Conservation (phyloP, 1,284 basidiomycete genomes). For the Malassezia sympodialis region DNA sequence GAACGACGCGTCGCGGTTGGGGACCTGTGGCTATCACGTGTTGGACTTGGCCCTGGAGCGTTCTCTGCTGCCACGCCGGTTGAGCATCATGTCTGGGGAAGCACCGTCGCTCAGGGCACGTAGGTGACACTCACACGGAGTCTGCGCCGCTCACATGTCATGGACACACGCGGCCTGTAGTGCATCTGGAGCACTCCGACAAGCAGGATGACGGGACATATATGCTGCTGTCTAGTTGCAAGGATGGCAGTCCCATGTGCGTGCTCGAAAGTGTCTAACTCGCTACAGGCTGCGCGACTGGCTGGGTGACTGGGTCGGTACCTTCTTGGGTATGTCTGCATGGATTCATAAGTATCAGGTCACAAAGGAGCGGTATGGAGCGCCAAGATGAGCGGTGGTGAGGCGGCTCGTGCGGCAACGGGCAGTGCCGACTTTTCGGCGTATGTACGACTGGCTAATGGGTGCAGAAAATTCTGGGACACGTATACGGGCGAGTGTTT, state of each 20-base stretch:
- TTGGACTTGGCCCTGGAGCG: neutral
- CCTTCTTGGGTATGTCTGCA: slow-evolving; percentile 64
- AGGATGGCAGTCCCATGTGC: slow-evolving; percentile 46
- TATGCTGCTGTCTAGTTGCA: slow-evolving; percentile 44
- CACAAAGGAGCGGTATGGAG: slow-evolving; percentile 99
- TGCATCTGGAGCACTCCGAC: slow-evolving; percentile 81
- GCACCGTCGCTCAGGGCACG: slow-evolving; percentile 1
- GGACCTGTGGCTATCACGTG: too few relatives aligned
- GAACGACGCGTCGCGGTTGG: too few relatives aligned
- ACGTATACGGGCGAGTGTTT: slow-evolving; percentile 74
- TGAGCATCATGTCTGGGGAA: neutral
- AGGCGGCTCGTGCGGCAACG: slow-evolving; percentile 65
- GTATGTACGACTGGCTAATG: slow-evolving; percentile 53
- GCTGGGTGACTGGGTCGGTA: slow-evolving; percentile 93
- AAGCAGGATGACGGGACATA: slow-evolving; percentile 55
- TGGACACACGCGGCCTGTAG: slow-evolving; percentile 65
- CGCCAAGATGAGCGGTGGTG: slow-evolving; percentile 71
- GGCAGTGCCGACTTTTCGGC: slow-evolving; percentile 96
- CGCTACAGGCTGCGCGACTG: slow-evolving; percentile 28
- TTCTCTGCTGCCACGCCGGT: neutral
- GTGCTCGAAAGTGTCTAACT: neutral
- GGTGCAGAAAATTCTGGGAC: slow-evolving; percentile 81
- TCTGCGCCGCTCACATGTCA: slow-evolving; percentile 52
- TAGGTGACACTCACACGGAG: slow-evolving; percentile 6
- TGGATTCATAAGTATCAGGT: slow-evolving; percentile 48